Conservation (phyloP, 306 rosid genomes). For the Prunus mume region DNA sequence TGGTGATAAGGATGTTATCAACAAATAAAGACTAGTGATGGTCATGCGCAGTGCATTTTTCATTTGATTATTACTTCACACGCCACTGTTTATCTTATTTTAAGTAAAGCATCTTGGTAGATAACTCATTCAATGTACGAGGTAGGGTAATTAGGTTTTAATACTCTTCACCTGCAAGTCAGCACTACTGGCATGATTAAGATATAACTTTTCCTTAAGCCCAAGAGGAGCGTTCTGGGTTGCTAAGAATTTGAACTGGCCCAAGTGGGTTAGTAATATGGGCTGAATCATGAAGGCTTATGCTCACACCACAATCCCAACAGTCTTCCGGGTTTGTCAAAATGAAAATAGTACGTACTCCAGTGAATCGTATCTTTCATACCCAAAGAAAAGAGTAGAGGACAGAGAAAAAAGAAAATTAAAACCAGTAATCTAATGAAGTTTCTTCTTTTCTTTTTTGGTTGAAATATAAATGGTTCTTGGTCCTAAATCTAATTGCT, state of each 20-base stretch:
- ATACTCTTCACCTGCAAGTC: too few species aligned
- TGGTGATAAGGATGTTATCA: neutral
- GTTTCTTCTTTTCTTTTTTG: too few species aligned
- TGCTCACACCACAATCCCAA: too few species aligned
- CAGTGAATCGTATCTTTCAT: too few species aligned
- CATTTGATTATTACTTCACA: slow-evolving; percentile 5
- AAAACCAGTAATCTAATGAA: too few species aligned
- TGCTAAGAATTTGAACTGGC: neutral
- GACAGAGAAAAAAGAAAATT: too few species aligned
- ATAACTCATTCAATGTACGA: neutral
- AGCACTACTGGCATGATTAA: too few species aligned
- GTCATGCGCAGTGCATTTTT: neutral
- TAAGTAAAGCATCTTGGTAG: slow-evolving; percentile 7
- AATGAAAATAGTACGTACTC: too few species aligned
- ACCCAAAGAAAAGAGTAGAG: too few species aligned
- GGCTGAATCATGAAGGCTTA: neutral
- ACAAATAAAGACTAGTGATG: neutral
- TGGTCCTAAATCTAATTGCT: neutral
- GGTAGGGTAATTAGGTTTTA: neutral
- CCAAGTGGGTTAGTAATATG: neutral
- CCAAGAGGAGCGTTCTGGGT: neutral
- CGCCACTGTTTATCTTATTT: neutral
- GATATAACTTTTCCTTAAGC: neutral
- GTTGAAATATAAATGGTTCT: neutral
- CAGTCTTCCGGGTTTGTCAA: too few species aligned